Conservation (phyloP, 2,329 filamentous ascomycete species). For the Penicillium brevicompactum region DNA sequence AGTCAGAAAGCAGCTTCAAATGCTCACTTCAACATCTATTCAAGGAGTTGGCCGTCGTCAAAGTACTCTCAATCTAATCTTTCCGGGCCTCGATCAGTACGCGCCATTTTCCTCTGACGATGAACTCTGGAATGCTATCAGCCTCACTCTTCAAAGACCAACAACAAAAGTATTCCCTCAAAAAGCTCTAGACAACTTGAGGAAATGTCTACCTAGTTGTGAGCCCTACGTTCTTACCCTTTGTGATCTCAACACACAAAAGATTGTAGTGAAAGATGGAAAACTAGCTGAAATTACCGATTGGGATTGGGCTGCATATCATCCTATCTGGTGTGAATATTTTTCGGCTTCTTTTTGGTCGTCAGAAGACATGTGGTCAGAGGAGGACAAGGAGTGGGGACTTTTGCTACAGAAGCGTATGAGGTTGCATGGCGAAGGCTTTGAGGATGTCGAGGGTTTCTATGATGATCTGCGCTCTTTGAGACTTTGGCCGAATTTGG, state of each 20-base stretch:
- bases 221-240: constrained; percentile 30
- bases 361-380: too few species aligned
- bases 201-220: constrained; percentile 20
- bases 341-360: constrained; percentile 25
- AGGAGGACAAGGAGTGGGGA: constrained; percentile 17
- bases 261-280: constrained; percentile 29
- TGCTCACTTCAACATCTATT: constrained; percentile 13
- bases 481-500: not conserved
- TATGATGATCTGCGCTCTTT: constrained; percentile 20
- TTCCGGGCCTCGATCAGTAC: too few species aligned
- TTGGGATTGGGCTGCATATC: constrained; percentile 35
- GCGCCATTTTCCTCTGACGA: not conserved
- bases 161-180: not conserved
- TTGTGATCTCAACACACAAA: constrained; percentile 30
- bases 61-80: too few species aligned
- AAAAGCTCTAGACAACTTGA: constrained; percentile 17
- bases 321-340: constrained; percentile 39
- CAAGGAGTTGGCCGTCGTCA: constrained; percentile 17
- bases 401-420: constrained; percentile 20
- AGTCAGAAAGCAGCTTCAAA: constrained; percentile 14
- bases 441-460: too few species aligned
- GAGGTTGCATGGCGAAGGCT: constrained; percentile 11
- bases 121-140: not conserved
- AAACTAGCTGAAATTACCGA: constrained; percentile 30
- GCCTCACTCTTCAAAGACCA: constrained; percentile 7